Evolutionary conservation across 305 asterid genomes (phyloP).

Genomic region (Plantago lanceolata): DNA sequence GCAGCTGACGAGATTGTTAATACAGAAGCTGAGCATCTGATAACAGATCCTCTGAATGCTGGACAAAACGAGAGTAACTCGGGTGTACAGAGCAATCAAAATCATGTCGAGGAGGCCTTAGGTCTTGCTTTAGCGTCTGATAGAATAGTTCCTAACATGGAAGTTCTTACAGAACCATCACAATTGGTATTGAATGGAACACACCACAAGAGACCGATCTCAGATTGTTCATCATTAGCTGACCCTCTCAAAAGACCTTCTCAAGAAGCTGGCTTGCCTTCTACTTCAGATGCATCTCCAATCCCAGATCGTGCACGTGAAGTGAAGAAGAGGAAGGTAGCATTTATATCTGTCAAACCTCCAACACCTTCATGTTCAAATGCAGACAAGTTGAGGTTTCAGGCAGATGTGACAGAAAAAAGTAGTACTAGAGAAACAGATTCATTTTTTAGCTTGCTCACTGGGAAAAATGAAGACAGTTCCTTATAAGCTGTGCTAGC

Average conservation of each 20-base stretch:
- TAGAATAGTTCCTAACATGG: constrained; percentile 13
- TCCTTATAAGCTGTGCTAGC: constrained; percentile 1
- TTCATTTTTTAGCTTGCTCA: constrained; percentile 50
- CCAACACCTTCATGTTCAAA: constrained; percentile 38
- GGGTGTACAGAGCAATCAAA: constrained; percentile 21
- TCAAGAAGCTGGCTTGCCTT: constrained; percentile 17
- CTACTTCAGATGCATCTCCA: constrained; percentile 26
- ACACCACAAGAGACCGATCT: constrained; percentile 22
- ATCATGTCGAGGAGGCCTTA: constrained; percentile 13
- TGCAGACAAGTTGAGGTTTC: constrained; percentile 24
- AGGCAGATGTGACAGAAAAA: constrained; percentile 27
- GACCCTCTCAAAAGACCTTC: constrained; percentile 18
- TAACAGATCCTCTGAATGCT: constrained; percentile 19
- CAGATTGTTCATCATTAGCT: constrained; percentile 24
- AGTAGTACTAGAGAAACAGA: constrained; percentile 40
- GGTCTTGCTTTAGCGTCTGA: constrained; percentile 13
- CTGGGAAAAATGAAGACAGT: constrained; percentile 37
- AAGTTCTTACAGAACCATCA: constrained; percentile 11
- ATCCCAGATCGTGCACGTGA: constrained; percentile 20
- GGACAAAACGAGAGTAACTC: constrained; percentile 17
- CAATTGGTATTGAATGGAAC: constrained; percentile 16
- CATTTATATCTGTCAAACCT: constrained; percentile 58
- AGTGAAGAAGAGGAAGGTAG: constrained; percentile 51
- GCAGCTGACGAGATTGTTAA: constrained; percentile 37
- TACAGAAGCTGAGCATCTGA: constrained; percentile 22